Percentiles rank a stretch among this genome's conserved stretches.
Conservation (phyloP, 1,284 basidiomycete genomes). For the Athelia psychrophila region DNA sequence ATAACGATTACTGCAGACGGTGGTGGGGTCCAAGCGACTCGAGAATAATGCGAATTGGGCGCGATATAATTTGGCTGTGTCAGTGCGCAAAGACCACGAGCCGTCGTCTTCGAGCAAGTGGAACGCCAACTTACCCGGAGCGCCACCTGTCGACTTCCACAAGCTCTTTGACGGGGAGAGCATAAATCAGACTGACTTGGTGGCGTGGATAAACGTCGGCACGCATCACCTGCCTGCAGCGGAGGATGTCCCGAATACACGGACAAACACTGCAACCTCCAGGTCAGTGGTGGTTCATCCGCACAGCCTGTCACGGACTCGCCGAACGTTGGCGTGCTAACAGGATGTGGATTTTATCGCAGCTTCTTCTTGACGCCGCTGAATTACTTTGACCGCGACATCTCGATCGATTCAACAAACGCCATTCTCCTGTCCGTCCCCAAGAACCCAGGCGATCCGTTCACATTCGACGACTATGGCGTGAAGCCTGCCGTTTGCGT, state of each 20-base stretch:
- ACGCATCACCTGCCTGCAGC: slow-evolving; percentile 58
- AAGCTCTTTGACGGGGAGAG: slow-evolving; percentile 63
- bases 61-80: slow-evolving; percentile 59
- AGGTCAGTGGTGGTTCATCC: slow-evolving; percentile 31
- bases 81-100: slow-evolving; percentile 57
- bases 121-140: slow-evolving; percentile 61
- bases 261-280: slow-evolving; percentile 56
- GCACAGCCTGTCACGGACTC: neutral
- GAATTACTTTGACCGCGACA: slow-evolving; percentile 64
- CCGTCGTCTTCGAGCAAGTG: slow-evolving; percentile 53
- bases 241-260: slow-evolving; percentile 60
- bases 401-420: slow-evolving; percentile 54
- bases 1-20: slow-evolving; percentile 36
- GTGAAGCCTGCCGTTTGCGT: slow-evolving; percentile 46
- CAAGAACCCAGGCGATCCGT: slow-evolving; percentile 34
- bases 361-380: slow-evolving; percentile 61
- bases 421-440: slow-evolving; percentile 50
- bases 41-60: slow-evolving; percentile 65
- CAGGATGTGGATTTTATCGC: neutral
- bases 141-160: slow-evolving; percentile 58
- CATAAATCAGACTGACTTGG: slow-evolving; percentile 57
- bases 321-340: neutral
- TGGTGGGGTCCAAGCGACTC: slow-evolving; percentile 55
- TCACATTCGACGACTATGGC: slow-evolving; percentile 49
- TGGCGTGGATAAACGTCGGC: slow-evolving; percentile 66